Conservation (phyloP, 2,329 filamentous ascomycete species). For the Lomentospora prolificans region DNA sequence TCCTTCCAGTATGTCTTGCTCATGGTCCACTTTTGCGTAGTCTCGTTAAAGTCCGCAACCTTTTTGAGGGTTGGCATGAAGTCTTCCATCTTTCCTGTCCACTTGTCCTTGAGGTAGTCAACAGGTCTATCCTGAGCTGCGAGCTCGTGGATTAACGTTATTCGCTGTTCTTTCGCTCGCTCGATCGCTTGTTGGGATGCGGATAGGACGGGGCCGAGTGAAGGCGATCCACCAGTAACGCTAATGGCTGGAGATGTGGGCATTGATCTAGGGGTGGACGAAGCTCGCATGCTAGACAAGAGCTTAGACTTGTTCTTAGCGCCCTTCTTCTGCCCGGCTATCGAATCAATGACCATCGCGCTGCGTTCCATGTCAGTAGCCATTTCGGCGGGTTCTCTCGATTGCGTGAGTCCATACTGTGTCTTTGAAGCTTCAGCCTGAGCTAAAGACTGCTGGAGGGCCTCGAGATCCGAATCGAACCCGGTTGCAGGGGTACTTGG, state of each 20-base stretch:
- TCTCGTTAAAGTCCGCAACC: conserved; percentile 42
- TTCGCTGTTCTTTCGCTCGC: conserved; percentile 42
- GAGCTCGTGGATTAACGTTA: conserved; percentile 49
- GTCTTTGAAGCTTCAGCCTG: conserved; percentile 32
- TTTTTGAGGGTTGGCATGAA: conserved; percentile 46
- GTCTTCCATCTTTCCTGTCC: conserved; percentile 42
- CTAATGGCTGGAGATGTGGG: conserved; percentile 48
- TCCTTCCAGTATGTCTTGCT: conserved; percentile 52
- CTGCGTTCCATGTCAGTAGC: conserved; percentile 20
- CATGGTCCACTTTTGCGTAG: conserved; percentile 42
- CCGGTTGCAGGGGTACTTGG: conserved; percentile 27
- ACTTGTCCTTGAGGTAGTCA: conserved; percentile 38
- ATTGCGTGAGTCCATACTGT: conserved; percentile 11
- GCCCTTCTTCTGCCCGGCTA: conserved; percentile 22
- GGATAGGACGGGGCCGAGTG: conserved; percentile 36
- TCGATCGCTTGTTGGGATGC: conserved; percentile 42
- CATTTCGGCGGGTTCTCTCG: conserved; percentile 13
- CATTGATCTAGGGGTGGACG: conserved; percentile 26
- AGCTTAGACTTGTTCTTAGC: conserved; percentile 32
- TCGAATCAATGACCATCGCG: conserved; percentile 21
- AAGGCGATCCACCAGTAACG: conserved; percentile 42
- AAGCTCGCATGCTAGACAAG: conserved; percentile 26
- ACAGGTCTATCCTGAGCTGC: conserved; percentile 43
- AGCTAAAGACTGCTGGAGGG: conserved; percentile 35
- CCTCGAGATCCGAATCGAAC: conserved; percentile 39